Evolutionary conservation across 768 basidiomycete species (phyloP), one percentile per base, ranked within the genome.

Genomic region (Mrakia blollopis): DNA sequence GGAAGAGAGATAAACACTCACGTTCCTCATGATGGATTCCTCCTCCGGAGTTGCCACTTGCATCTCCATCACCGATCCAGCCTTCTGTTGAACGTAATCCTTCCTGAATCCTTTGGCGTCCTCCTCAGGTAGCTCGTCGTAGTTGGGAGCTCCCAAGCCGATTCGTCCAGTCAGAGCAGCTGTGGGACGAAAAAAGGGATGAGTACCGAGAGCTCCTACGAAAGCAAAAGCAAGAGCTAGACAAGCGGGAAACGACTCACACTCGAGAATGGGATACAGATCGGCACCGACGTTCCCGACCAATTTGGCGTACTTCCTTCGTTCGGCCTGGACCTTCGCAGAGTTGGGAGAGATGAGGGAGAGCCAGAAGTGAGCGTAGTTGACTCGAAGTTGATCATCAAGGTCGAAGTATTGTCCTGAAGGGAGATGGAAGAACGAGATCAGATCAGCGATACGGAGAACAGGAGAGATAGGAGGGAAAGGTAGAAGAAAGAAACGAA

Each of bases 201-300:
- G 14, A 14, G 32, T 41, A 28, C 11, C n/a, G n/a, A n/a, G n/a
- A n/a, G 37, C 21, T 37, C 18, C 4, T 11, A 16, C 44, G 6
- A 18, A 6, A 23, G 25, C 44, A 14, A 44, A 2, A 2, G 10
- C 44, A 44, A 11, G 44, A 44, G 3, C 14, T 9, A 44, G 10
- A 11, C 44, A 11, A 44, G 14, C 11, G 14, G 44, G 11, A 14
- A 44, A 37, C 8, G 67, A 60, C 74, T 30, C 14, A 75, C 69
- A 74, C 60, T 78, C 77, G 32, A 78, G 73, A 44, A 78, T 78
- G 3, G 52, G 70, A n/a, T 78, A 76, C 79, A 95, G 86, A 78
- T 94, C 93, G 60, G 91, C 89, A 7, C 89, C 90, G 76, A 98
- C 91, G 81, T 96, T 96, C 7, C 93, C 97, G 16, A 98, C 93